Conservation (phyloP, 352 stramenopile genomes). For the Globisporangium perplexum region DNA sequence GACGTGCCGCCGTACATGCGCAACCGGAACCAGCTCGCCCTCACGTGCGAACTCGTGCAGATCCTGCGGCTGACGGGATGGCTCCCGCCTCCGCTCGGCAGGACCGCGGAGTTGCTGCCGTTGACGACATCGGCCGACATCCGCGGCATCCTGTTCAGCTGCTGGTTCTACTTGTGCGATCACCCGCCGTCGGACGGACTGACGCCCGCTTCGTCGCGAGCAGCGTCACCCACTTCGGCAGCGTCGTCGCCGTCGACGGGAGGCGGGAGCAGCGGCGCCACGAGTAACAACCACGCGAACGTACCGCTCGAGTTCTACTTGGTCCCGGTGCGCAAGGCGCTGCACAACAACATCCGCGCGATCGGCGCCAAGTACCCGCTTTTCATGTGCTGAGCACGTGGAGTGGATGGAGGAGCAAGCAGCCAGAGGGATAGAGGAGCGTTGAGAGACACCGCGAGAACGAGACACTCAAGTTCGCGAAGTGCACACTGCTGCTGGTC, state of each 20-base stretch:
- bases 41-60: conserved; percentile 61
- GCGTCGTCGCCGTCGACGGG: conserved; percentile 31
- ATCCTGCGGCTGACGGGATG: conserved; percentile 53
- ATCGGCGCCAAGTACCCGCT: conserved; percentile 67
- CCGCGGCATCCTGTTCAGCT: conserved; percentile 72
- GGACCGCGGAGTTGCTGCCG: conserved; percentile 55
- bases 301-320: conserved; percentile 75
- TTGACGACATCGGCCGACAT: conserved; percentile 65
- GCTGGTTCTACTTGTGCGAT: conserved; percentile 80
- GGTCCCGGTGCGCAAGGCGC: conserved; percentile 62
- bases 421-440: neutral
- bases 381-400: conserved; percentile 54
- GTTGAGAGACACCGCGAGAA: neutral
- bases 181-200: conserved; percentile 43
- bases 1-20: conserved; percentile 81
- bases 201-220: conserved; percentile 35
- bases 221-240: conserved; percentile 38
- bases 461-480: neutral
- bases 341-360: conserved; percentile 72
- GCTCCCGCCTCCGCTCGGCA: conserved; percentile 47
- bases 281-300: conserved; percentile 17
- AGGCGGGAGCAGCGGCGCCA: conserved; percentile 3
- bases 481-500: neutral
- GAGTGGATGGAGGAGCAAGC: neutral
- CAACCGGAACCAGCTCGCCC: conserved; percentile 57